These are phyloP conservation scores for Dothideomycetes sp. DNA, from an alignment of 2,329 filamentous ascomycete species.

Conservation along the genomic window DNA sequence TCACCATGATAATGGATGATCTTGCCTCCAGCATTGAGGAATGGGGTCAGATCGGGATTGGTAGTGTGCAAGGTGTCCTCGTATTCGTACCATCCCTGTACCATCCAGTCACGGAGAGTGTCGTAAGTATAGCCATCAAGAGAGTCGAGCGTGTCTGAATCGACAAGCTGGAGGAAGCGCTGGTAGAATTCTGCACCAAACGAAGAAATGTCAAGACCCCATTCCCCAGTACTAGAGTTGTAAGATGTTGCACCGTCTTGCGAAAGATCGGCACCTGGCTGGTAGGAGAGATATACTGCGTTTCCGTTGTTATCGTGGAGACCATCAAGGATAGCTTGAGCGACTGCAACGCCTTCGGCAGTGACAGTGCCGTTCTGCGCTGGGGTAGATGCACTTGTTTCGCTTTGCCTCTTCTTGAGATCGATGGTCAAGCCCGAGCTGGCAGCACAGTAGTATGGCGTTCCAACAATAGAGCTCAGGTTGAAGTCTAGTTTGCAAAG, in stretches of 20 bases:
- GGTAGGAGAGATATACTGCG: slow-evolving; percentile 30
- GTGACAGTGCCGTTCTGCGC: slow-evolving; percentile 24
- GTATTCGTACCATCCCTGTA: slow-evolving; percentile 37
- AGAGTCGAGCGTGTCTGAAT: slow-evolving; percentile 30
- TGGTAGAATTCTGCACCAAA: slow-evolving; percentile 31
- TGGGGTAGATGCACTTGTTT: slow-evolving; percentile 11
- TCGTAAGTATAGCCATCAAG: slow-evolving; percentile 44
- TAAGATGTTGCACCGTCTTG: slow-evolving; percentile 27
- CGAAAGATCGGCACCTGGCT: slow-evolving; percentile 19
- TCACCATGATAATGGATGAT: slow-evolving; percentile 50
- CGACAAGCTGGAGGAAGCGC: slow-evolving; percentile 30
- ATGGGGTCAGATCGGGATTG: slow-evolving; percentile 40
- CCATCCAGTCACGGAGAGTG: slow-evolving; percentile 45
- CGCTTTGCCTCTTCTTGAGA: slow-evolving; percentile 2
- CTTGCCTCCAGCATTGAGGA: slow-evolving; percentile 42
- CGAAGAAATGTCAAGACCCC: slow-evolving; percentile 21
- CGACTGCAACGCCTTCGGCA: slow-evolving; percentile 21
- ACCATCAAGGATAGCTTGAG: slow-evolving; percentile 26
- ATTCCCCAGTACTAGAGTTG: slow-evolving; percentile 21
- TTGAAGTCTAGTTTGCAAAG: slow-evolving; percentile 38
- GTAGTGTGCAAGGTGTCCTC: slow-evolving; percentile 43
- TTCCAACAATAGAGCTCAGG: slow-evolving; percentile 35
- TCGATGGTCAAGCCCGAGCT: background rate
- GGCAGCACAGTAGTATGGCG: slow-evolving; percentile 32
- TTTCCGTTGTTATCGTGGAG: slow-evolving; percentile 28